These are phyloP conservation scores for Candida succiphila DNA, from an alignment of 805 yeast genomes.

Conservation along the genomic window DNA sequence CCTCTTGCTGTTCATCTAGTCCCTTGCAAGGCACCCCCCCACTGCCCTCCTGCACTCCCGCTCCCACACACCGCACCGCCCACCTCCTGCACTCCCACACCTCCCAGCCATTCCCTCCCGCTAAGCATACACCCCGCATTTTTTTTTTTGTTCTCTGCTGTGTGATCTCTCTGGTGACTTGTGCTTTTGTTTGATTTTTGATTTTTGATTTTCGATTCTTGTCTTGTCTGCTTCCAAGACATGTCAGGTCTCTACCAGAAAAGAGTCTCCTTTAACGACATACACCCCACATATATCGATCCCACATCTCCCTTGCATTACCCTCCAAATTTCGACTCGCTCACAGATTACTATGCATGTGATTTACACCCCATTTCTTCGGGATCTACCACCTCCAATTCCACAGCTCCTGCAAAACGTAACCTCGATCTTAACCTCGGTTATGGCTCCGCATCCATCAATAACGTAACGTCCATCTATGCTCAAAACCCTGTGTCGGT, in stretches of 20 bases:
- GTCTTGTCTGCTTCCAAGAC: too few relatives aligned
- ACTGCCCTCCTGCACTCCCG: not conserved
- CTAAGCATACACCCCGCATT: too few relatives aligned
- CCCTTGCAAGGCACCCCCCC: too few relatives aligned
- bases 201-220: not conserved
- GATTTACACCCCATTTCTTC: not conserved
- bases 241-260: too few relatives aligned
- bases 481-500: conserved; percentile 5
- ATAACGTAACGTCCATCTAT: conserved; percentile 11
- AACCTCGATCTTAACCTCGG: conserved; percentile 9
- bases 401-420: not conserved
- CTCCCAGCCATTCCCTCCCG: too few relatives aligned
- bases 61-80: not conserved
- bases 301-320: conserved; percentile 8
- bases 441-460: conserved; percentile 14
- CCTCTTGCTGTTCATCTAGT: too few relatives aligned
- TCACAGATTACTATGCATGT: conserved; percentile 3
- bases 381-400: not conserved
- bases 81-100: too few relatives aligned
- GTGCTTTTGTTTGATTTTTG: too few relatives aligned
- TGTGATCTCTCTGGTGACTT: too few relatives aligned
- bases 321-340: conserved; percentile 9
- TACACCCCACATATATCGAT: conserved; percentile 22
- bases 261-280: conserved; percentile 35
- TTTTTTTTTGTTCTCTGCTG: too few relatives aligned